phyloP scores from a whole-genome alignment of 305 asterid genomes.

The Fraxinus baroniana region DNA sequence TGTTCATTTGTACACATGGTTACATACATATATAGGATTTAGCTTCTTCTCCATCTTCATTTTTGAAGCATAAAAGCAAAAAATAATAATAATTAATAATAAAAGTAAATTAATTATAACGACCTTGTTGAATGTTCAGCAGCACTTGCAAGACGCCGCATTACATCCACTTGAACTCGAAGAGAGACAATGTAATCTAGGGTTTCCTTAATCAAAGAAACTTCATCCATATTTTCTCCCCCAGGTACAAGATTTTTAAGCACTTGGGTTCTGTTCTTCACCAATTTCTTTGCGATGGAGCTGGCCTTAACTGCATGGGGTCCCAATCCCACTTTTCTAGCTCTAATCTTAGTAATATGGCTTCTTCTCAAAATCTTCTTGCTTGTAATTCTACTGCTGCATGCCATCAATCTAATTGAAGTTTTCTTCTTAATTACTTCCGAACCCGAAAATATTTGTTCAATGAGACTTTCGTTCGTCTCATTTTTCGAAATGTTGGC shows the following conservation, averaged over 20 bases:
- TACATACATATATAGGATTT: neutral
- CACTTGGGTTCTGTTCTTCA: slow-evolving; percentile 56
- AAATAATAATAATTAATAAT: slow-evolving; percentile 3
- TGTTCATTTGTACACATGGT: neutral
- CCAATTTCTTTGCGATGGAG: slow-evolving; percentile 45
- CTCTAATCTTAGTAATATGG: slow-evolving; percentile 19
- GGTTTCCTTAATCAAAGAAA: slow-evolving; percentile 73
- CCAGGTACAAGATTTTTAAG: slow-evolving; percentile 84
- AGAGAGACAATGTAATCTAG: slow-evolving; percentile 78
- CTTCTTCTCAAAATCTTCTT: slow-evolving; percentile 47
- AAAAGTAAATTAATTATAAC: neutral
- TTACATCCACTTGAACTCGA: slow-evolving; percentile 75
- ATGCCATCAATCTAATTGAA: slow-evolving; percentile 7
- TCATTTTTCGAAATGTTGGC: slow-evolving; percentile 34
- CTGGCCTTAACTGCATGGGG: slow-evolving; percentile 17
- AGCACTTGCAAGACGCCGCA: slow-evolving; percentile 63
- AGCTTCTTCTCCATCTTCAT: neutral
- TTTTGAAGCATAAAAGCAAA: neutral
- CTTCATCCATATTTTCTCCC: slow-evolving; percentile 62
- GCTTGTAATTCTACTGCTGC: slow-evolving; percentile 38
- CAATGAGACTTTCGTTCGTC: slow-evolving; percentile 23
- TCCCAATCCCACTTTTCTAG: slow-evolving; percentile 22
- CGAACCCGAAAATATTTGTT: slow-evolving; percentile 30
- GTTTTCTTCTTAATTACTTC: slow-evolving; percentile 17
- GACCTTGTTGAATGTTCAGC: slow-evolving; percentile 27